Evolutionary conservation across 345 rosid genomes (phyloP).

Genomic region (Murraya koenigii): DNA sequence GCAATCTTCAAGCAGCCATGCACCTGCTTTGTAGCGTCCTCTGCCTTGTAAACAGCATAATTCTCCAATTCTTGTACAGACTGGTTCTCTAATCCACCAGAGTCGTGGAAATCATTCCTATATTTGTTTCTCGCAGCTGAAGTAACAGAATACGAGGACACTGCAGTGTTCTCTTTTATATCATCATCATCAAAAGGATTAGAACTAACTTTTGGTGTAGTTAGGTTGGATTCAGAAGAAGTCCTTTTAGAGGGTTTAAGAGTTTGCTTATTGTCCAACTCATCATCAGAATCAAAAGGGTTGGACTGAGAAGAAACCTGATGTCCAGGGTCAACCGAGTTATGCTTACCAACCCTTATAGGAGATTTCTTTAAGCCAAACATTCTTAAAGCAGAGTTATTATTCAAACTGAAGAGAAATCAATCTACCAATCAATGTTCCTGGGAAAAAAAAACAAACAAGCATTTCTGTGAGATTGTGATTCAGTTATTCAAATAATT

Average conservation of each 20-base stretch:
- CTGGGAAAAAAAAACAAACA: constrained; percentile 23
- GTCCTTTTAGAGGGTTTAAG: constrained; percentile 51
- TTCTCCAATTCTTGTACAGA: constrained; percentile 83
- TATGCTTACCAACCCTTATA: constrained; percentile 47
- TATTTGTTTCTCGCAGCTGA: constrained; percentile 50
- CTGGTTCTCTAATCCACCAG: constrained; percentile 86
- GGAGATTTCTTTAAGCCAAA: constrained; percentile 71
- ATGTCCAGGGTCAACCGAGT: constrained; percentile 43
- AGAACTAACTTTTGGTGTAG: constrained; percentile 27
- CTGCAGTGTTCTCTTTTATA: constrained; percentile 26
- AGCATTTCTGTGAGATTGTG: constrained; percentile 15
- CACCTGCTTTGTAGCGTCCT: constrained; percentile 84
- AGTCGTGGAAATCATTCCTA: constrained; percentile 76
- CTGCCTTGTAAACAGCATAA: constrained; percentile 87
- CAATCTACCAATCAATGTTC: constrained; percentile 19
- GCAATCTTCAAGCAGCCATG: constrained; percentile 85
- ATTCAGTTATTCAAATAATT: neutral
- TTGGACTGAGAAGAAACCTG: constrained; percentile 45
- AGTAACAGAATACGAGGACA: constrained; percentile 35
- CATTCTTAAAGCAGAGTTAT: constrained; percentile 41
- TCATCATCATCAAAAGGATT: constrained; percentile 59
- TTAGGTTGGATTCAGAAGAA: constrained; percentile 58
- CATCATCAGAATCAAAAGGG: constrained; percentile 87
- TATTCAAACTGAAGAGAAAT: constrained; percentile 16
- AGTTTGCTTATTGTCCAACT: constrained; percentile 42